Percentiles rank a stretch among this genome's conserved stretches.
Evolutionary conservation across 2,329 filamentous ascomycete species (phyloP).

Genomic region (Tympanopsis confertula): DNA sequence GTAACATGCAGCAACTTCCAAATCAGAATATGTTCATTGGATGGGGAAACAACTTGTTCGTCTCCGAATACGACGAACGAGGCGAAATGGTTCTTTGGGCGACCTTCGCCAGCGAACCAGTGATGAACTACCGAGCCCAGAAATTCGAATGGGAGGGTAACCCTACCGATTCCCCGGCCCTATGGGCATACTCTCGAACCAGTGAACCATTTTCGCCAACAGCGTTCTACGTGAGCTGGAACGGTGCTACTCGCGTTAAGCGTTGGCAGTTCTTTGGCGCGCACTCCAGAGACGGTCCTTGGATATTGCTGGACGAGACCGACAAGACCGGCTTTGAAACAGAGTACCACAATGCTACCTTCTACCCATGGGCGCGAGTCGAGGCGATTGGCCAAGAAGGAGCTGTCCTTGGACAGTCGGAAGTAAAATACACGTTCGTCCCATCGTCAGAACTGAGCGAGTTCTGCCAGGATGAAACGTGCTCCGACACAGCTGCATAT

Average conservation of each 20-base stretch:
- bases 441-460: background rate
- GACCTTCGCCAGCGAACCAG: background rate
- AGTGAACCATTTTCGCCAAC: background rate
- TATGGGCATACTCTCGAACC: background rate
- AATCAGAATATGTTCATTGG: conserved; percentile 14
- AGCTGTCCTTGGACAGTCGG: background rate
- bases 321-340: conserved; percentile 32
- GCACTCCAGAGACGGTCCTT: conserved; percentile 18
- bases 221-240: conserved; percentile 37
- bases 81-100: conserved; percentile 9
- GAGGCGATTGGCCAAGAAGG: background rate
- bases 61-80: conserved; percentile 8
- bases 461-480: background rate
- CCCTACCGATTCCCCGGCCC: conserved; percentile 3
- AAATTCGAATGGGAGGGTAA: conserved; percentile 16
- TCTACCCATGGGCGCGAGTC: background rate
- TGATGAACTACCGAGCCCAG: conserved; percentile 14
- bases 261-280: conserved; percentile 36
- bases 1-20: conserved; percentile 9
- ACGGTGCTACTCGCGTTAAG: conserved; percentile 33
- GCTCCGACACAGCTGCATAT: background rate
- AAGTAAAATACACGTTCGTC: background rate
- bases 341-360: background rate
- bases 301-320: conserved; percentile 21
- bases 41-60: conserved; percentile 18